Evolutionary conservation across 192 early-diverging fungal species (phyloP).

Genomic region (Allomyces macrogynus): DNA sequence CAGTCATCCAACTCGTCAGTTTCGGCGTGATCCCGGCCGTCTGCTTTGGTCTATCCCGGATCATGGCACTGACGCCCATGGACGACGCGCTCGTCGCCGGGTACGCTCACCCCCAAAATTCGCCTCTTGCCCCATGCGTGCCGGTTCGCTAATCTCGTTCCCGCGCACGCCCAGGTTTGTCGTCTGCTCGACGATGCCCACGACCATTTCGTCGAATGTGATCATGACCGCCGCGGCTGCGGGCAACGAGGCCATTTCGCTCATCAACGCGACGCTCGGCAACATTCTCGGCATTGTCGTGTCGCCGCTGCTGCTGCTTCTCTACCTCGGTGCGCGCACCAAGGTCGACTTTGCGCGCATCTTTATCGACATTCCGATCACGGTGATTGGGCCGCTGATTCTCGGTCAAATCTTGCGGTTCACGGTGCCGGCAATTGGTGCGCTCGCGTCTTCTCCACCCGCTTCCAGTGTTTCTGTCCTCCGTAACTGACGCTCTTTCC

Average conservation of each 20-base stretch:
- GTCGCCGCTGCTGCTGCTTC: constrained; percentile 27
- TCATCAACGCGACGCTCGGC: constrained; percentile 49
- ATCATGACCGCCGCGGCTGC: constrained; percentile 50
- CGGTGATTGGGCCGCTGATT: constrained; percentile 39
- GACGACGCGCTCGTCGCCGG: constrained; percentile 34
- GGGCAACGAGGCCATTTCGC: constrained; percentile 41
- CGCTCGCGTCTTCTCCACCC: too few relatives aligned
- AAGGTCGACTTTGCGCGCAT: constrained; percentile 26
- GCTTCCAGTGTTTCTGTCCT: too few relatives aligned
- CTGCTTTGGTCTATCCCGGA: constrained; percentile 29
- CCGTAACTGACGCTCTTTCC: too few relatives aligned
- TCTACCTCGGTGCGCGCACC: constrained; percentile 15
- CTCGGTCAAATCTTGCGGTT: constrained; percentile 35
- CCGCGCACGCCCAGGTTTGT: constrained; percentile 14
- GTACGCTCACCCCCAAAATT: background rate
- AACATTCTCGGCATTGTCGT: constrained; percentile 45
- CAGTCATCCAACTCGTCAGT: constrained; percentile 35
- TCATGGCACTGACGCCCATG: constrained; percentile 24
- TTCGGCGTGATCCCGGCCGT: constrained; percentile 35
- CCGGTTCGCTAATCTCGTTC: background rate
- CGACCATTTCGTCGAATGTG: constrained; percentile 55
- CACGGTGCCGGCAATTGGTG: constrained; percentile 11
- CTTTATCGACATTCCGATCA: constrained; percentile 29
- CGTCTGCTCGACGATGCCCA: constrained; percentile 40
- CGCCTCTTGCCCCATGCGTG: background rate